phyloP scores from a whole-genome alignment of 1,284 basidiomycete genomes.

The Leucoagaricus sp. region DNA sequence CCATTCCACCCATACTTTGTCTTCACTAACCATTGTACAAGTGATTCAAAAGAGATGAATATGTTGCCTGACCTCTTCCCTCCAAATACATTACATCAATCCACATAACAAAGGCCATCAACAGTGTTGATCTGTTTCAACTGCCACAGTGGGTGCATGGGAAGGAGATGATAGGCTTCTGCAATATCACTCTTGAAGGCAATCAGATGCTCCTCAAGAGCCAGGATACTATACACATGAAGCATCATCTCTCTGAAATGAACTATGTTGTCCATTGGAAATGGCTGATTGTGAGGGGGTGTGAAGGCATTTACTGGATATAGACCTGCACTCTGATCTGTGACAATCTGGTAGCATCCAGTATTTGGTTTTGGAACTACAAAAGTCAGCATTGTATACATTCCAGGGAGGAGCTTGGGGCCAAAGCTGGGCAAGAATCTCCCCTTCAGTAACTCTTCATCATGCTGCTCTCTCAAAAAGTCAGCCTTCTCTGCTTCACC shows the following conservation, averaged over 20 bases:
- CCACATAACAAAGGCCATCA: conserved; percentile 24
- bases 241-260: background rate
- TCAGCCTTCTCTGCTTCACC: background rate
- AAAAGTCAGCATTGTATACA: background rate
- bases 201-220: background rate
- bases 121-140: conserved; percentile 40
- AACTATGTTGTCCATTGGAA: background rate
- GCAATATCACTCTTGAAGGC: conserved; percentile 42
- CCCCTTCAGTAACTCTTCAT: conserved; percentile 28
- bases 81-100: conserved; percentile 32
- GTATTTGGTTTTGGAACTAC: background rate
- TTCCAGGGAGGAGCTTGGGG: background rate
- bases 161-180: conserved; percentile 36
- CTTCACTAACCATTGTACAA: no score
- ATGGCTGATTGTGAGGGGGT: background rate
- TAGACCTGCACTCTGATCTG: background rate
- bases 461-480: conserved; percentile 28
- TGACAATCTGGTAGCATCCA: background rate
- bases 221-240: no score
- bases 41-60: conserved; percentile 25
- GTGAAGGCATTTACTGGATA: background rate
- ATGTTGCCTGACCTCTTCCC: conserved; percentile 19
- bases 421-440: conserved; percentile 34
- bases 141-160: conserved; percentile 44
- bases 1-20: background rate